Conservation (phyloP, 306 rosid genomes). For the Vachellia collinsii region DNA sequence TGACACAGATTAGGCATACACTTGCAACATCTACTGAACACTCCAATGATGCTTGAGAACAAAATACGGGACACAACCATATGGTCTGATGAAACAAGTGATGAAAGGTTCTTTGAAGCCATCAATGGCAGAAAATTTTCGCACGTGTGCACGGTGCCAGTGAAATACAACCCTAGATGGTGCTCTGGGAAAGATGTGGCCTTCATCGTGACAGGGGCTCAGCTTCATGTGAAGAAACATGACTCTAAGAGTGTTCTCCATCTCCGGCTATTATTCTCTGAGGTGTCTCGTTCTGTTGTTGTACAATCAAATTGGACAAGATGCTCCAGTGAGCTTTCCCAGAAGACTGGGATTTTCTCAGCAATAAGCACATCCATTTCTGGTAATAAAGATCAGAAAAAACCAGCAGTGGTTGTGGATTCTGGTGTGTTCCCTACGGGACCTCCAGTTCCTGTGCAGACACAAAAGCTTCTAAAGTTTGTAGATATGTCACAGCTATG, state of each 20-base stretch:
- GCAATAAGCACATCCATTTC: conserved; percentile 67
- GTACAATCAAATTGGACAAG: conserved; percentile 71
- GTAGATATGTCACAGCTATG: conserved; percentile 66
- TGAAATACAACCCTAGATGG: conserved; percentile 62
- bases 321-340: conserved; percentile 54
- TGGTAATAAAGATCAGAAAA: conserved; percentile 48
- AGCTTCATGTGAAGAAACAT: conserved; percentile 63
- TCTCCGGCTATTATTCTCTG: conserved; percentile 68
- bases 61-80: conserved; percentile 50
- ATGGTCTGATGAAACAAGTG: conserved; percentile 69
- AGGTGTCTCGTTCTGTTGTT: conserved; percentile 48
- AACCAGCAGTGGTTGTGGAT: conserved; percentile 60
- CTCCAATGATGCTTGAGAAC: conserved; percentile 54
- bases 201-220: conserved; percentile 86
- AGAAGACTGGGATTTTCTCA: conserved; percentile 63
- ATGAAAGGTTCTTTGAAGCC: conserved; percentile 61
- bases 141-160: conserved; percentile 70
- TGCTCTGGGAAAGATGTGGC: conserved; percentile 35
- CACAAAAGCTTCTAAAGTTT: conserved; percentile 70
- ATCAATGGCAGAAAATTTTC: conserved; percentile 65
- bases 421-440: conserved; percentile 79
- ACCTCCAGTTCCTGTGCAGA: conserved; percentile 70
- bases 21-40: conserved; percentile 70
- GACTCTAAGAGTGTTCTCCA: conserved; percentile 67
- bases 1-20: conserved; percentile 76